Conservation (phyloP, 2,329 filamentous ascomycete genomes). For the Calonectria ilicicola region DNA sequence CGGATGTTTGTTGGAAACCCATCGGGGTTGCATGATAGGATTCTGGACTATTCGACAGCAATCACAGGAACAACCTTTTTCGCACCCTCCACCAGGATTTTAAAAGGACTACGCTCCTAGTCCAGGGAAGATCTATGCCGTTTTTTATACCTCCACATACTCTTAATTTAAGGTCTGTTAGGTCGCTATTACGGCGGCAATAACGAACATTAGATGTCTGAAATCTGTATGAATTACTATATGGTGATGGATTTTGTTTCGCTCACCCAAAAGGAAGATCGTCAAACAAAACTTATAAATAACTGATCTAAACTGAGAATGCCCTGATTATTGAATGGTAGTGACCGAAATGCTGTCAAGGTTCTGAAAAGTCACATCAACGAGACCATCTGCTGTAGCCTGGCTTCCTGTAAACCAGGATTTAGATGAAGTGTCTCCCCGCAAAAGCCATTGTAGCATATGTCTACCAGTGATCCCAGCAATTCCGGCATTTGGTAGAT, state of each 20-base stretch:
- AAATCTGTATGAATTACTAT: not conserved
- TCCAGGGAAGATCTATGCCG: not conserved
- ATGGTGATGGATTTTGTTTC: not conserved
- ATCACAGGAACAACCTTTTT: slow-evolving; percentile 67
- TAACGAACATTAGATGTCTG: no score
- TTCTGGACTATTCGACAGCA: slow-evolving; percentile 66
- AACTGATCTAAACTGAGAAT: no score
- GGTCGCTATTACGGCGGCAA: no score
- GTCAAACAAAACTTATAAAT: no score
- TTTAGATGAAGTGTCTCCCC: not conserved
- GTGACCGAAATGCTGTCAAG: not conserved
- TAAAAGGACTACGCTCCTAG: slow-evolving; percentile 23
- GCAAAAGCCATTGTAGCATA: not conserved
- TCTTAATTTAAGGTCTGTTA: not conserved
- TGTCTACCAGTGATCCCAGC: not conserved
- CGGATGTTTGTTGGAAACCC: slow-evolving; percentile 69
- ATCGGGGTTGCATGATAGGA: slow-evolving; percentile 64
- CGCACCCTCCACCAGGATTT: slow-evolving; percentile 50
- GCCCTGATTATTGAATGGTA: not conserved
- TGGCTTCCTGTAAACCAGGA: not conserved
- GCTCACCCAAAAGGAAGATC: not conserved
- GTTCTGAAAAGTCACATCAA: not conserved
- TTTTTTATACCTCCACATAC: not conserved
- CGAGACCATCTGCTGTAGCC: not conserved
- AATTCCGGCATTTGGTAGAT: not conserved